Evolutionary conservation across 2,329 filamentous ascomycete species (phyloP), one percentile per base, ranked within the genome.

Genomic region (Talaromyces funiculosus): DNA sequence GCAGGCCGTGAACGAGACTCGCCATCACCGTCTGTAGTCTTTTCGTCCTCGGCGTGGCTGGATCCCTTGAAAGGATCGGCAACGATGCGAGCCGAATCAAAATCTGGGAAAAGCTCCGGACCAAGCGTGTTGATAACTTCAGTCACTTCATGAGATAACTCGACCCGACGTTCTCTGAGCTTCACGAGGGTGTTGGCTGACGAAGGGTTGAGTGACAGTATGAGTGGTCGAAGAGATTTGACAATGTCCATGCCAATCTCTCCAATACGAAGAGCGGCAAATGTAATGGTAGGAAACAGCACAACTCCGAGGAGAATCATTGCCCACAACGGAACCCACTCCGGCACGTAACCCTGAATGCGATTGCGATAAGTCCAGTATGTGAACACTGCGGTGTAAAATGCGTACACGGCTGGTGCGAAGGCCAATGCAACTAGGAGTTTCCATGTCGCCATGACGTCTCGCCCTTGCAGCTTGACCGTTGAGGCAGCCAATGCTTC

Each of bases 161-260:
- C 83, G 26, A 84, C 87, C 57, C 94, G 86, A 63, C 85, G 82
- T 65, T 84, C 78, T 61, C 91, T 86, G 55, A 99, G 83, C 67
- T 88, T 88, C 64, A 90, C 84, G 53, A 99, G 85, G 61, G 89
- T 90, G 77, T 92, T 96, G 72, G 86, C 88, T 1, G 90, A 93
- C 4, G 86, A 86, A 1, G 94, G 94, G 68, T 89, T 89, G 69
- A 97, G 82, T 65, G 90, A 94, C 35, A 97, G 81, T 49, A 96
- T 80, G 9, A 99, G 84, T 5, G 94, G 94, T 9, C 91, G 86
- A 16, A 99, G 83, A 0, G 93, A 97, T 77, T 97, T 99, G 78
- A 94, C 80, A 60, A 99, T 97, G 71, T 99, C 94, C 92, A 99
- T 97, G 57, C 93, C 94, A n/a, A 96, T 88, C 77, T 99, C 94